A percentile compares a stretch with the other conserved stretches of the same genome.
phyloP scores from a whole-genome alignment of 2,329 filamentous ascomycete genomes.

The Aspergillus brasiliensis region DNA sequence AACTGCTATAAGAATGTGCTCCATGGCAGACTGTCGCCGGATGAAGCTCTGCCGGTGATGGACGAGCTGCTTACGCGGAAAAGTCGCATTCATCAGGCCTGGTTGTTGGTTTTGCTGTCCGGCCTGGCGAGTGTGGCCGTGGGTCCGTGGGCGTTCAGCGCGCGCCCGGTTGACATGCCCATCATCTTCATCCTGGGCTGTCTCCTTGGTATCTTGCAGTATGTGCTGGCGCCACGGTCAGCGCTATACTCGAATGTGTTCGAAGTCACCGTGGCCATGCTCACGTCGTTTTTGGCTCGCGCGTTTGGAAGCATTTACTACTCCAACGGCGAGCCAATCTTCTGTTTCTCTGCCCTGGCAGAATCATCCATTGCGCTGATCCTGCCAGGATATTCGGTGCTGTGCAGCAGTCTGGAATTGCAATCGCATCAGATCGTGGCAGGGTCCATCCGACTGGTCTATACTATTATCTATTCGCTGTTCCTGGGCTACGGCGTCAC shows the following conservation, averaged over 20 bases:
- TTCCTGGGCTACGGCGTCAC: constrained; percentile 74
- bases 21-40: constrained; percentile 45
- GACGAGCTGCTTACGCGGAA: constrained; percentile 57
- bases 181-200: constrained; percentile 74
- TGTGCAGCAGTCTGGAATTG: constrained; percentile 64
- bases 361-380: constrained; percentile 77
- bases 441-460: constrained; percentile 72
- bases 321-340: constrained; percentile 45
- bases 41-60: constrained; percentile 42
- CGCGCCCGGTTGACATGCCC: constrained; percentile 74
- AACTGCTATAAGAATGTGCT: constrained; percentile 49
- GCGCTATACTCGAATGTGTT: constrained; percentile 66
- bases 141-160: constrained; percentile 76
- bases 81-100: constrained; percentile 56
- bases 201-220: constrained; percentile 71
- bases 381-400: constrained; percentile 67
- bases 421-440: constrained; percentile 70
- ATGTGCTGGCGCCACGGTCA: constrained; percentile 71
- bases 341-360: constrained; percentile 71
- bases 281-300: constrained; percentile 68
- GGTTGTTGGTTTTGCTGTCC: constrained; percentile 64
- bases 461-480: constrained; percentile 72
- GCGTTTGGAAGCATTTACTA: constrained; percentile 64
- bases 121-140: constrained; percentile 74
- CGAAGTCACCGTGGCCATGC: constrained; percentile 62